Evolutionary conservation across 805 yeast genomes (phyloP).

Genomic region (Zygotorulaspora florentina): DNA sequence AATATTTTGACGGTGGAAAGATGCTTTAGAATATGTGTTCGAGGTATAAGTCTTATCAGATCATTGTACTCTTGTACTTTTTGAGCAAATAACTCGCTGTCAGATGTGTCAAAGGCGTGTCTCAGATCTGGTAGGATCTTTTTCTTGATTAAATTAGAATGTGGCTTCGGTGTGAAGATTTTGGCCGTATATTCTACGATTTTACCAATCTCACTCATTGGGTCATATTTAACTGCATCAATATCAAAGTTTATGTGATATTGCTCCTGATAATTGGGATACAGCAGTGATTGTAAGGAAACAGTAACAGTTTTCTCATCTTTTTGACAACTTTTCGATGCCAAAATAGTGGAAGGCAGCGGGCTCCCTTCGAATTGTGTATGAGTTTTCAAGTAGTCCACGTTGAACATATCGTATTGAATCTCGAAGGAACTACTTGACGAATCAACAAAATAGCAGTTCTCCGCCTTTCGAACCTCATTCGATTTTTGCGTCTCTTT

Average conservation of each 20-base stretch:
- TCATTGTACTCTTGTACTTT: slow-evolving; percentile 44
- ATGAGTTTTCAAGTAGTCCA: slow-evolving; percentile 10
- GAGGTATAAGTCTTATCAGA: slow-evolving; percentile 37
- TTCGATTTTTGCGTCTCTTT: not conserved
- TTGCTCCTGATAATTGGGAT: slow-evolving; percentile 23
- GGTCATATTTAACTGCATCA: slow-evolving; percentile 21
- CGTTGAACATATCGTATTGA: slow-evolving; percentile 20
- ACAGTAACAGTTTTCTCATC: slow-evolving; percentile 9
- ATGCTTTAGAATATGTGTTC: slow-evolving; percentile 31
- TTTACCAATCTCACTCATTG: slow-evolving; percentile 35
- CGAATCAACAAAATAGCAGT: not conserved
- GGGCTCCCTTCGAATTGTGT: slow-evolving; percentile 7
- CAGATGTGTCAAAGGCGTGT: slow-evolving; percentile 24
- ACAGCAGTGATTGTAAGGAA: slow-evolving; percentile 22
- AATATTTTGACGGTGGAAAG: slow-evolving; percentile 32
- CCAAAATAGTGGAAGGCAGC: slow-evolving; percentile 15
- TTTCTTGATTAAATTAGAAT: slow-evolving; percentile 7
- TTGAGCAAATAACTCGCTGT: slow-evolving; percentile 30
- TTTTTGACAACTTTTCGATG: slow-evolving; percentile 10
- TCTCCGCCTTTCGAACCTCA: not conserved
- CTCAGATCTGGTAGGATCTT: slow-evolving; percentile 22
- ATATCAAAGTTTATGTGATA: slow-evolving; percentile 24
- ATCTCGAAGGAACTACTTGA: slow-evolving; percentile 3
- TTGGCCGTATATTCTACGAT: slow-evolving; percentile 26
- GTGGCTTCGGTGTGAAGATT: slow-evolving; percentile 24